Base-by-base conservation (phyloP, 2,329 filamentous ascomycete genomes). In the Colletotrichum kahawae region DNA sequence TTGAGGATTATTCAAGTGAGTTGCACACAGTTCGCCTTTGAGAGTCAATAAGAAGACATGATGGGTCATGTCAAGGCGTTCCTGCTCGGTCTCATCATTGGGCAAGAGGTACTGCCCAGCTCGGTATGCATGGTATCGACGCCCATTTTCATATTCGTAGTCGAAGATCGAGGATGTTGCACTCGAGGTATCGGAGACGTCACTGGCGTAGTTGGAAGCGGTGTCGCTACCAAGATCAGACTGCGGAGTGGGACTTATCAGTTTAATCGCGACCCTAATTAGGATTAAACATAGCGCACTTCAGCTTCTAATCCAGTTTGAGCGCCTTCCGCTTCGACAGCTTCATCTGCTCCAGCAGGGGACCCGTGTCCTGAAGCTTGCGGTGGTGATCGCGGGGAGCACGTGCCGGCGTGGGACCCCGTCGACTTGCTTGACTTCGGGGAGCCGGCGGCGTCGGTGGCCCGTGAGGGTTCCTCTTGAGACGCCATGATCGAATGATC, bases 41-140 rank as follows among this genome's bases (percentile, higher is more conserved):
- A 83, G 78, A 8, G 82, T 83, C 13, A 87, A 62, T 12, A 81
- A 80, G 21, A 82, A 79, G 54, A 83, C 83, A 38, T 84, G 80
- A 5, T 84, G 82, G 72, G 88, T 85, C 48, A 85, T 79, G 2
- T 84, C 81, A 21, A 87, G 79, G 7, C 87, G 82, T 57, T 87
- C 86, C 36, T 82, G 79, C 75, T 88, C 87, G n/a, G 80, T 71
- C 9, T 79, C 43, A 74, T 88, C 87, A 72, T 88, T 88, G 27
- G 87, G 87, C 71, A 86, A 87, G 5, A 82, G 1, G 85, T 82
- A 3, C 84, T 85, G 64, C 24, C 86, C 86, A 56, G 86, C 85
- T 68, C 82, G 83, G 75, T 87, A 88, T 3, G 86, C 86, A 76
- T 88, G 86, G 79, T 87, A 88, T 5, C 85, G 88, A 31, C 86